Evolutionary conservation across 148 eudicot species (phyloP).

Genomic region (Nepenthes gracilis): DNA sequence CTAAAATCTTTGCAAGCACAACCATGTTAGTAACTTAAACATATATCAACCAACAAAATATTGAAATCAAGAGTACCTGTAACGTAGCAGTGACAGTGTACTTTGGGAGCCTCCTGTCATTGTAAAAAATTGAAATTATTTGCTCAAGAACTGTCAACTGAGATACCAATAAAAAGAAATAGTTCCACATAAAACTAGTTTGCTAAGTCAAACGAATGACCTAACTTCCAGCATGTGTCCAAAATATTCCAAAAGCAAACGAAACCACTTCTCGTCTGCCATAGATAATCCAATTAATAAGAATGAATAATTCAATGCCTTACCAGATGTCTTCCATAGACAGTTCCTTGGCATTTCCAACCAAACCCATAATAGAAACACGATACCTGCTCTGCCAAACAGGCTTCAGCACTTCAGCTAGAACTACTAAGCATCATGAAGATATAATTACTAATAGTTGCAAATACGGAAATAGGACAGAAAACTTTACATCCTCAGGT

Average conservation of each 20-base stretch:
- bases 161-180: neutral
- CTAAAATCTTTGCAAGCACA: neutral
- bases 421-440: neutral
- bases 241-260: too few species aligned
- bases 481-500: constrained; percentile 48
- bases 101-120: constrained; percentile 72
- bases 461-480: neutral
- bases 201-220: neutral
- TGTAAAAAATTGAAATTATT: constrained; percentile 2
- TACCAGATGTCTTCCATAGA: constrained; percentile 76
- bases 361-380: constrained; percentile 50
- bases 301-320: neutral
- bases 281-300: too few species aligned
- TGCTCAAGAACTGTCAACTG: constrained; percentile 5
- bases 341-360: constrained; percentile 37
- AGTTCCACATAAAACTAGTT: neutral
- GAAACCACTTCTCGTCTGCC: too few species aligned
- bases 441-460: neutral
- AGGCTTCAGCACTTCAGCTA: constrained; percentile 6
- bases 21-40: neutral
- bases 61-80: constrained; percentile 34
- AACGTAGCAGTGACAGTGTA: constrained; percentile 70
- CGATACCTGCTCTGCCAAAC: constrained; percentile 43
- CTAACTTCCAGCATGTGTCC: neutral
- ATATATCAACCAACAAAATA: neutral